Conservation (phyloP, 257 asterid genomes). For the Galeopsis tetrahit region DNA sequence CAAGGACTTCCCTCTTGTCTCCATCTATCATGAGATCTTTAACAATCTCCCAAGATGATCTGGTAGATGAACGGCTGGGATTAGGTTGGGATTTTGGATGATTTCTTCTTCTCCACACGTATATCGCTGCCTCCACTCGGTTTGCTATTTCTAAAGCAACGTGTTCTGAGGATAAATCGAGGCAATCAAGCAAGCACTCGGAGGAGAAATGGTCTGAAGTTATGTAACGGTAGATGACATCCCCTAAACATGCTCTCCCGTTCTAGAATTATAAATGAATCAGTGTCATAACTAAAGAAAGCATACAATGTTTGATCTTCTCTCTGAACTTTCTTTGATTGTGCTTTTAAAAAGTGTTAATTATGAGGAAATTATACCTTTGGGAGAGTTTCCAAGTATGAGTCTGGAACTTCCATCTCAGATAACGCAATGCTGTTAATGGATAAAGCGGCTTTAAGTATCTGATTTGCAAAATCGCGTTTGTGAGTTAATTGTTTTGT, state of each 20-base stretch:
- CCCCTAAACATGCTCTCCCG: slow-evolving; percentile 82
- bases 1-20: slow-evolving; percentile 72
- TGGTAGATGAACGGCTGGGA: slow-evolving; percentile 65
- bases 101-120: slow-evolving; percentile 69
- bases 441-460: slow-evolving; percentile 82
- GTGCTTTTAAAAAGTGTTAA: not conserved
- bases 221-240: slow-evolving; percentile 75
- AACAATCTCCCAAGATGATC: slow-evolving; percentile 81
- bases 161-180: slow-evolving; percentile 75
- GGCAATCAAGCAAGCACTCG: slow-evolving; percentile 82
- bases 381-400: slow-evolving; percentile 77
- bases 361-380: slow-evolving; percentile 51
- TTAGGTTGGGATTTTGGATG: slow-evolving; percentile 52
- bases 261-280: slow-evolving; percentile 41
- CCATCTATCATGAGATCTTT: slow-evolving; percentile 79
- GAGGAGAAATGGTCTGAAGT: slow-evolving; percentile 82
- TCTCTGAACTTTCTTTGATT: not conserved
- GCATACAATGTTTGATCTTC: not conserved
- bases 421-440: slow-evolving; percentile 73
- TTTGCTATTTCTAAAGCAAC: slow-evolving; percentile 76
- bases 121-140: slow-evolving; percentile 73
- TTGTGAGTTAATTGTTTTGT: slow-evolving; percentile 64
- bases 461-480: slow-evolving; percentile 83
- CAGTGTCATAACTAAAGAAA: not conserved
- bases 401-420: slow-evolving; percentile 90